Evolutionary conservation across 2,329 filamentous ascomycete genomes (phyloP), one percentile per base, ranked within the genome.

Genomic region (Talaromyces funiculosus): DNA sequence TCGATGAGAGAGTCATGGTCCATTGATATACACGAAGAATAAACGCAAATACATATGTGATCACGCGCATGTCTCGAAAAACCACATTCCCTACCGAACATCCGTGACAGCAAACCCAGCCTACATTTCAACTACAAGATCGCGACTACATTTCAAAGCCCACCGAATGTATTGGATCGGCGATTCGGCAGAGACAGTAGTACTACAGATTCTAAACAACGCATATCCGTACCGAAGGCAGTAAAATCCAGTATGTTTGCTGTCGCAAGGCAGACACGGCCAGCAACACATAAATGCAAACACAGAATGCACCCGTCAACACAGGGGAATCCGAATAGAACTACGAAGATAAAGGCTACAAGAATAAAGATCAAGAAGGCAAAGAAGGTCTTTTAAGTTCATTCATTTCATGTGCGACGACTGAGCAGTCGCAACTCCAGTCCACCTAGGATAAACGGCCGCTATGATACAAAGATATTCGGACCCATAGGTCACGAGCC

Each of bases 401-500:
- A 58, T 45, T 62, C 56, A 62, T 59, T 49, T 62, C 56, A 53
- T 59, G 20, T 59, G 57, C 57, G 53, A 54, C 35, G 24, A 59
- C 42, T 14, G 33, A 40, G 53, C 24, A 53, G n/a, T 51, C 37
- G 31, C 56, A 62, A 33, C 57, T 59, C 58, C 40, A 59, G 57
- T 59, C 71, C 65, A 78, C 64, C 61, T 78, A 75, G 64, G 31
- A 61, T 49, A 53, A 62, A 56, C 56, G 62, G 62, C 60, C 62
- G 72, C 69, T 75, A 76, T 76, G 73, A 75, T 76, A 76, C 73
- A 76, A 68, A 70, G 73, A 74, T 45, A 26, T 53, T 68, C 66
- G 69, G 62, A 70, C 71, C 67, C 72, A 69, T 70, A 69, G 72
- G 75, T 69, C 67, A 74, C 69, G 70, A 72, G 69, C 69, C 71